Evolutionary conservation across 768 basidiomycete genomes (phyloP), one percentile per base, ranked within the genome.

Genomic region (Astraeus odoratus): DNA sequence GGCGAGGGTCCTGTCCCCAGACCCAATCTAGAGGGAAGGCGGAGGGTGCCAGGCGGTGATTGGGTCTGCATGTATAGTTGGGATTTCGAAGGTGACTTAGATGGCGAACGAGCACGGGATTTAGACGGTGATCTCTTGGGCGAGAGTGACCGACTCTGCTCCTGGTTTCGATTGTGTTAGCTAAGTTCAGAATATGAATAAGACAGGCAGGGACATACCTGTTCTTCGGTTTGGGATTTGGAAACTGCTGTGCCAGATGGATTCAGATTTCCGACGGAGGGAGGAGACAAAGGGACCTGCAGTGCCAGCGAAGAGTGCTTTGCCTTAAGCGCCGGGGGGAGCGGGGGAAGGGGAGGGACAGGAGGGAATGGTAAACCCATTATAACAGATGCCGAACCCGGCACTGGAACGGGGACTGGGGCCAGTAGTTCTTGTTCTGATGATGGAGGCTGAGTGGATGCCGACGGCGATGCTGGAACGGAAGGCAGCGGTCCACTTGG

Each of bases 401-500:
- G 39, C 8, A 26, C 26, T 20, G 24, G 22, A 5, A 38, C 25
- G 30, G 30, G 30, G n/a, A 29, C 15, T 18, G 4, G 26, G 15
- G 15, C 40, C 29, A 10, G 27, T 27, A 23, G 37, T 26, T 23
- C 26, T 49, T 15, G 20, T 44, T 20, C 25, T 15, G 30, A 33
- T 13, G 15, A 20, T 19, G 31, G 7, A 16, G 25, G 15, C 23
- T 10, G 20, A 3, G 15, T n/a, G n/a, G n/a, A n/a, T n/a, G n/a
- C 12, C 22, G 37, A 15, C 3, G n/a, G 22, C 16, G 7, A 15
- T 15, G 19, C 12, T 9, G 61, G 61, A 19, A 63, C 43, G 5
- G 63, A 54, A 49, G 63, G 61, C 13, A 63, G 39, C 29, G 63
- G 61, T 1, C 61, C 55, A 3, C 47, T 57, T 8, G 61, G 61